A percentile compares a stretch with the other conserved stretches of the same genome.
These are phyloP conservation scores for Apocynum venetum DNA, from an alignment of 257 asterid genomes.

Conservation along the genomic window DNA sequence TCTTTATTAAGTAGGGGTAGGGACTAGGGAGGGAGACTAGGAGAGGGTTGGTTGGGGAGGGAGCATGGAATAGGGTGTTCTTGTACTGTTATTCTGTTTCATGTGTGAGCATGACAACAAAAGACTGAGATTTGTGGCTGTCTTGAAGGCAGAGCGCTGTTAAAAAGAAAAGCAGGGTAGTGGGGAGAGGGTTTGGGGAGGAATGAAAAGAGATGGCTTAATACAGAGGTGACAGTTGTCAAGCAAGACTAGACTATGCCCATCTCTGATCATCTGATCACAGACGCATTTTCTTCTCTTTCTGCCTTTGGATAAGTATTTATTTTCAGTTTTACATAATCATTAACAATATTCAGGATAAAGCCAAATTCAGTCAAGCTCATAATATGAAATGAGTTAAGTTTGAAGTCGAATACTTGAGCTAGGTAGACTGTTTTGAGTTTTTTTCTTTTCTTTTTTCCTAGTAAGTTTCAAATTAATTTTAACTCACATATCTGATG, in stretches of 20 bases:
- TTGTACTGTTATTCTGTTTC: neutral
- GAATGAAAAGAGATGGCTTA: neutral
- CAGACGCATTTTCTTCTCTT: neutral
- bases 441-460: too few species aligned
- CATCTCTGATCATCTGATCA: neutral
- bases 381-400: too few species aligned
- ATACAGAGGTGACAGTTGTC: slow-evolving; percentile 20
- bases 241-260: slow-evolving; percentile 14
- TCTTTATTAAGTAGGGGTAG: neutral
- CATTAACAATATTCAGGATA: too few species aligned
- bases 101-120: neutral
- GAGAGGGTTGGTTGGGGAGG: neutral
- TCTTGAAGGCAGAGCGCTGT: slow-evolving; percentile 8
- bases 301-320: neutral
- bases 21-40: neutral
- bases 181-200: too few species aligned
- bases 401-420: too few species aligned
- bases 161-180: neutral
- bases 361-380: too few species aligned
- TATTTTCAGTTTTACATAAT: too few species aligned
- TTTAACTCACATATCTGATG: too few species aligned
- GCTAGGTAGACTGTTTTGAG: too few species aligned
- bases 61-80: neutral
- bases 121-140: neutral
- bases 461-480: too few species aligned